Conservation (phyloP, 371 early-diverging fungal species). For the Lichtheimia ornata region DNA sequence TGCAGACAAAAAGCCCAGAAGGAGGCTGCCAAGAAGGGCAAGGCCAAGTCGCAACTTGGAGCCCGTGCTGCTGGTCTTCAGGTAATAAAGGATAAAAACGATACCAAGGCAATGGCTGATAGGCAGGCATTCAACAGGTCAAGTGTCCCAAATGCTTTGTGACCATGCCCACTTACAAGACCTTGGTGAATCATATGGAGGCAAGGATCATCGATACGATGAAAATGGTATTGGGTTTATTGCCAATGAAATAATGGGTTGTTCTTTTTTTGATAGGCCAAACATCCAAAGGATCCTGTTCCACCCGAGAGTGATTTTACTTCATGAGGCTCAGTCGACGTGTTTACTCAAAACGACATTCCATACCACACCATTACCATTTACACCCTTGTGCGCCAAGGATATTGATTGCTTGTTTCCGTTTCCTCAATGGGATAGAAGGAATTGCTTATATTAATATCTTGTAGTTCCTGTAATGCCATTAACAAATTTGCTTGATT, state of each 20-base stretch:
- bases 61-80: conserved; percentile 66
- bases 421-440: no score
- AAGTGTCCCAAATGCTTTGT: conserved; percentile 44
- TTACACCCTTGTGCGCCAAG: no score
- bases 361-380: no score
- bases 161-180: conserved; percentile 56
- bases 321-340: not conserved
- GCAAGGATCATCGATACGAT: conserved; percentile 25
- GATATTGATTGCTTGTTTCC: no score
- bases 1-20: conserved; percentile 61
- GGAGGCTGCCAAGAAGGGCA: conserved; percentile 46
- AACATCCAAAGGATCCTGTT: conserved; percentile 57
- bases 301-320: conserved; percentile 44
- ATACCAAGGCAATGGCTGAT: not conserved
- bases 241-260: not conserved
- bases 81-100: conserved; percentile 16
- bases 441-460: no score
- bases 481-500: no score
- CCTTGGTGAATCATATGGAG: conserved; percentile 64
- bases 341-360: no score
- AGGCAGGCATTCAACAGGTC: conserved; percentile 24
- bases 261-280: conserved; percentile 37
- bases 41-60: conserved; percentile 50
- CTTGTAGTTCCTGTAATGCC: no score
- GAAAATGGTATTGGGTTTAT: not conserved